These are phyloP conservation scores for Apodospora peruviana DNA, from an alignment of 495 filamentous ascomycete genomes.

Conservation along the genomic window DNA sequence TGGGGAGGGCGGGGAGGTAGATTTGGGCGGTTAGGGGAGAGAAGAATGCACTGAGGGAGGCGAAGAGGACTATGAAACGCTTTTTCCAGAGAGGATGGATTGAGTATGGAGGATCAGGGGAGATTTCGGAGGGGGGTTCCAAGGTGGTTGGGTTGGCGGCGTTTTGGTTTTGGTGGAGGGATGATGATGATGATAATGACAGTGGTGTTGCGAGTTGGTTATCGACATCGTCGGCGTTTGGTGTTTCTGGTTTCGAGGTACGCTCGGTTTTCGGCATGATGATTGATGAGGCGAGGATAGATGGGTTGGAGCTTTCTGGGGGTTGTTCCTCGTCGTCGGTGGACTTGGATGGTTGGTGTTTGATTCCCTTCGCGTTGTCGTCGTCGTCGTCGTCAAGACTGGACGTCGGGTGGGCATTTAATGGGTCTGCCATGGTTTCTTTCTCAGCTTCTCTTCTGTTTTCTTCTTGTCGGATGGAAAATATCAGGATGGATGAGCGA, in stretches of 20 bases:
- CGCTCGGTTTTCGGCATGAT: too few relatives aligned
- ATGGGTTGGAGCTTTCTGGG: too few relatives aligned
- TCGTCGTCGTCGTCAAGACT: too few relatives aligned
- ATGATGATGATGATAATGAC: background rate
- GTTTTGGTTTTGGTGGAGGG: background rate
- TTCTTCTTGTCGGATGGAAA: too few relatives aligned
- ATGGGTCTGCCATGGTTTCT: background rate
- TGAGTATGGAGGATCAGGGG: slow-evolving; percentile 35
- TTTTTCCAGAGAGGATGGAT: slow-evolving; percentile 53
- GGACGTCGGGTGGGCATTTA: too few relatives aligned
- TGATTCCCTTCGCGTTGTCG: background rate
- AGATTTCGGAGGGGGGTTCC: background rate
- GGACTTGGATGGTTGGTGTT: background rate
- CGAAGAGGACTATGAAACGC: slow-evolving; percentile 54
- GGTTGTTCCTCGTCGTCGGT: background rate
- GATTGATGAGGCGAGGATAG: too few relatives aligned
- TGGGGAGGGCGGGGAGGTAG: slow-evolving; percentile 66
- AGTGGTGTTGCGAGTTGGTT: too few relatives aligned
- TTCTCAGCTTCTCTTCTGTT: background rate
- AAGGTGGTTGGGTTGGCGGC: background rate
- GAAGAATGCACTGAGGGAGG: slow-evolving; percentile 58
- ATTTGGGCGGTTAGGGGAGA: slow-evolving; percentile 65
- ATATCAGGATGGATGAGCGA: too few relatives aligned
- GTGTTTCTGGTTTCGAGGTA: background rate
- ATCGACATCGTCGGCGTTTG: background rate